These are phyloP conservation scores for Penstemon barbatus DNA, from an alignment of 257 asterid genomes.

Conservation along the genomic window DNA sequence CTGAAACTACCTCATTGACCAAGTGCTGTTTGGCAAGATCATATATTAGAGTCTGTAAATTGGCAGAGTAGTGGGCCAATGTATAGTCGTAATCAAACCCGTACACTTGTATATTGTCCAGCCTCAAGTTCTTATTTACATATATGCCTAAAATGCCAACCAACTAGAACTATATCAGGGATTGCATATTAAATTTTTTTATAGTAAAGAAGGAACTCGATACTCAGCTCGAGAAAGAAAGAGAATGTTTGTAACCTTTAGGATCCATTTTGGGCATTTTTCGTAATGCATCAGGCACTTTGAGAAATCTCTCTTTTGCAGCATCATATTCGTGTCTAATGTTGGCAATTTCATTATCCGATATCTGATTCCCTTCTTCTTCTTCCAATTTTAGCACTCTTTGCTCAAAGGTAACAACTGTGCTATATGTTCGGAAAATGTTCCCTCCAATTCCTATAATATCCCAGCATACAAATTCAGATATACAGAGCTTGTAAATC, in stretches of 20 bases:
- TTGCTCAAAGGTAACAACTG: conserved; percentile 40
- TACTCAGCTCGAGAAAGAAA: conserved; percentile 16
- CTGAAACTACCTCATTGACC: conserved; percentile 78
- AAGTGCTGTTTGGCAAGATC: conserved; percentile 87
- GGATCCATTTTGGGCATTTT: conserved; percentile 86
- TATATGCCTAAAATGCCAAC: conserved; percentile 67
- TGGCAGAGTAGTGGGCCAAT: conserved; percentile 90
- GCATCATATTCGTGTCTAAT: conserved; percentile 58
- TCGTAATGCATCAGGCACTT: conserved; percentile 64
- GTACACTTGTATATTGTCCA: conserved; percentile 83
- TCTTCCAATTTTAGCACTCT: conserved; percentile 43
- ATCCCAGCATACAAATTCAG: conserved; percentile 23
- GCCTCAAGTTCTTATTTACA: conserved; percentile 80
- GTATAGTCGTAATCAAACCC: conserved; percentile 99
- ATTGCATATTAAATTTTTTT: neutral
- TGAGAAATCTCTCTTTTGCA: conserved; percentile 68
- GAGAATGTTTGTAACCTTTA: conserved; percentile 47
- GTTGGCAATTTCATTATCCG: conserved; percentile 56
- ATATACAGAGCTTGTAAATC: neutral
- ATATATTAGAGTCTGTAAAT: conserved; percentile 80
- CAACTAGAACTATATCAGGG: conserved; percentile 29
- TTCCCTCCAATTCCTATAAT: conserved; percentile 43
- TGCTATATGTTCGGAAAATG: conserved; percentile 37
- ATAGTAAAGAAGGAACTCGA: neutral
- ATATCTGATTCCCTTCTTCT: conserved; percentile 36